These are phyloP conservation scores for Phytopythium vexans DNA, from an alignment of 352 stramenopile species.

Conservation along the genomic window DNA sequence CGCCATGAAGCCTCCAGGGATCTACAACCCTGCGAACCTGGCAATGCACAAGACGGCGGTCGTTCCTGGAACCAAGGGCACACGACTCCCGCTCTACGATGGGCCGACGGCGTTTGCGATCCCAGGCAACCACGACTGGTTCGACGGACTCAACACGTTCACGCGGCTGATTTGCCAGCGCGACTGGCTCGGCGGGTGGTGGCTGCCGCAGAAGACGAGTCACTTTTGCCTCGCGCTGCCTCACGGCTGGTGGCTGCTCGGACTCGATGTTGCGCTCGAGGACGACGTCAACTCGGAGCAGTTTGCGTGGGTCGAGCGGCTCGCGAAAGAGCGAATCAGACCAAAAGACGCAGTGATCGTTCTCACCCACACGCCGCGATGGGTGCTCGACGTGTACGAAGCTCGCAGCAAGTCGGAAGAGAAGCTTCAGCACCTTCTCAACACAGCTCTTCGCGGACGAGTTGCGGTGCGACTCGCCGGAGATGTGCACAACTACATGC, in stretches of 20 bases:
- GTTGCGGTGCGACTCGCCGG: conserved; percentile 82
- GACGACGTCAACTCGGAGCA: conserved; percentile 93
- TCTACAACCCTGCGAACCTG: conserved; percentile 87
- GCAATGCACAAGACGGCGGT: conserved; percentile 74
- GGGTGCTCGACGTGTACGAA: conserved; percentile 90
- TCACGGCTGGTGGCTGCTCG: conserved; percentile 91
- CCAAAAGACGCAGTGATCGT: conserved; percentile 88
- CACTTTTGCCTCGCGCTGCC: conserved; percentile 92
- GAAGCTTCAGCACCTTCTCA: conserved; percentile 77
- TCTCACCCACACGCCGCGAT: conserved; percentile 90
- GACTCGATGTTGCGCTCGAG: conserved; percentile 88
- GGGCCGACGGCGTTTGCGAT: conserved; percentile 78
- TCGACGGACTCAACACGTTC: conserved; percentile 92
- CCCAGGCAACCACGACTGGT: conserved; percentile 93
- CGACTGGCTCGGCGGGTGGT: conserved; percentile 91
- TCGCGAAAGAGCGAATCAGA: conserved; percentile 74
- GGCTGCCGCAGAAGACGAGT: conserved; percentile 89
- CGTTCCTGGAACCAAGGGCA: conserved; percentile 28
- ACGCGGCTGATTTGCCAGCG: conserved; percentile 89
- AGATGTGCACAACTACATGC: conserved; percentile 94
- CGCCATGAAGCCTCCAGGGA: conserved; percentile 86
- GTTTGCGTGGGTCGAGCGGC: conserved; percentile 89
- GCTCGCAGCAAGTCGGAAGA: conserved; percentile 63
- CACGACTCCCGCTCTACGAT: conserved; percentile 56
- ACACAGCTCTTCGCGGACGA: conserved; percentile 65